phyloP scores from a whole-genome alignment of 2,329 filamentous ascomycete genomes.

The Myotisia sp. region DNA sequence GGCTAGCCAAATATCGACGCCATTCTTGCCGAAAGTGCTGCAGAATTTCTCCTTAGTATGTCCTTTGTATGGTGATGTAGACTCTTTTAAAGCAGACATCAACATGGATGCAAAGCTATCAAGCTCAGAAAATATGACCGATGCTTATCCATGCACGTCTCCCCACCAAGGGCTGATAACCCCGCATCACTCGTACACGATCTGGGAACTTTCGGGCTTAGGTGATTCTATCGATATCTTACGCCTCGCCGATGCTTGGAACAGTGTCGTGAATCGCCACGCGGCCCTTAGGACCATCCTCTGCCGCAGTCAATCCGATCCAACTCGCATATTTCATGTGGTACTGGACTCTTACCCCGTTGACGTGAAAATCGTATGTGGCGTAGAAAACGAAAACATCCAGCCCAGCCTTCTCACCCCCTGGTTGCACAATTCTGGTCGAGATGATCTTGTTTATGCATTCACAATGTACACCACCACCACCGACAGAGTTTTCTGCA shows the following conservation, averaged over 20 bases:
- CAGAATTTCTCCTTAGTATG: conserved; percentile 3
- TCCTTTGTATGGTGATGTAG: conserved; percentile 2
- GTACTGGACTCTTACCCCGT: conserved; percentile 2
- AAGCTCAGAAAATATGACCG: conserved; percentile 1
- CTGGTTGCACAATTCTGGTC: background rate
- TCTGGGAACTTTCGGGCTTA: conserved; percentile 8
- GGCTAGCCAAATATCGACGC: background rate
- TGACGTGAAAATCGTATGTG: conserved; percentile 1
- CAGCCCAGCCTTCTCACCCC: background rate
- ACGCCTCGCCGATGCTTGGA: conserved; percentile 5
- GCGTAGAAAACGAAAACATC: conserved; percentile 2
- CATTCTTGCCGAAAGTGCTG: background rate
- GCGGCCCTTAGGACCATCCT: conserved; percentile 4
- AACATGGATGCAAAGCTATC: background rate
- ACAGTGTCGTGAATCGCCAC: conserved; percentile 4
- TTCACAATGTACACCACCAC: conserved; percentile 10
- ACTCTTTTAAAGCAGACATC: background rate
- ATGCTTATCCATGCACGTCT: conserved; percentile 10
- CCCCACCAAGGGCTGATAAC: conserved; percentile 7
- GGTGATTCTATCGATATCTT: conserved; percentile 1
- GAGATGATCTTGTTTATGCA: conserved; percentile 1
- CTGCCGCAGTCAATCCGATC: background rate
- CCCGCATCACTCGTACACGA: conserved; percentile 6
- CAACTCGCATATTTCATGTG: conserved; percentile 1
- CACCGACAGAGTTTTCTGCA: conserved; percentile 7